A percentile compares a stretch with the other conserved stretches of the same genome.
These are phyloP conservation scores for Blastobotrys aristatus DNA, from an alignment of 1,139 yeast species.

Conservation along the genomic window DNA sequence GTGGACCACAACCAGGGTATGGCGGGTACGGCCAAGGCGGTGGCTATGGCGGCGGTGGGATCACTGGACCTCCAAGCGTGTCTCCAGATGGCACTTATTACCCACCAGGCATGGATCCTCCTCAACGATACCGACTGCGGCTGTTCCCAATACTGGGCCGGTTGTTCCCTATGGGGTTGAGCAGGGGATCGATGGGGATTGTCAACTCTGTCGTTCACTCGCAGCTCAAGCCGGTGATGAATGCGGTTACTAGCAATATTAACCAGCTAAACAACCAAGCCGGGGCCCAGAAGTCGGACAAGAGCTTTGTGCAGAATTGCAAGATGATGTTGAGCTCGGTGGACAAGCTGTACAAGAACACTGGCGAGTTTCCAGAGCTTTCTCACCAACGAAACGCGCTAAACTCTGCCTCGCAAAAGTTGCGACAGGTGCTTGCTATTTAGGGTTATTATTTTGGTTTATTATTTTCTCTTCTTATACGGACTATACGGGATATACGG, in stretches of 20 bases:
- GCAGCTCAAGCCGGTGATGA: slow-evolving; percentile 7
- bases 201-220: neutral
- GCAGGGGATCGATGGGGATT: slow-evolving; percentile 8
- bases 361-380: slow-evolving; percentile 11
- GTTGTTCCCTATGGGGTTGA: slow-evolving; percentile 13
- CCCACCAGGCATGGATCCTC: slow-evolving; percentile 2
- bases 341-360: slow-evolving; percentile 11
- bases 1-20: neutral
- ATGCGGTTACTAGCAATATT: neutral
- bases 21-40: neutral
- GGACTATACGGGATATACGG: no score
- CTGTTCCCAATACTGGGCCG: slow-evolving; percentile 10
- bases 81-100: slow-evolving; percentile 4
- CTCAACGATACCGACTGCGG: no score
- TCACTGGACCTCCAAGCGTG: slow-evolving; percentile 6
- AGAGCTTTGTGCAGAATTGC: neutral
- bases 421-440: slow-evolving; percentile 1
- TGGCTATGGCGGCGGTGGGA: slow-evolving; percentile 7
- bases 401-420: slow-evolving; percentile 1
- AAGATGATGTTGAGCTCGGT: slow-evolving; percentile 3
- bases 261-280: neutral
- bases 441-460: neutral
- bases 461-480: neutral
- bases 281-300: neutral
- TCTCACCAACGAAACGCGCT: slow-evolving; percentile 3